phyloP scores from a whole-genome alignment of 306 rosid species.

The Quercus robur region DNA sequence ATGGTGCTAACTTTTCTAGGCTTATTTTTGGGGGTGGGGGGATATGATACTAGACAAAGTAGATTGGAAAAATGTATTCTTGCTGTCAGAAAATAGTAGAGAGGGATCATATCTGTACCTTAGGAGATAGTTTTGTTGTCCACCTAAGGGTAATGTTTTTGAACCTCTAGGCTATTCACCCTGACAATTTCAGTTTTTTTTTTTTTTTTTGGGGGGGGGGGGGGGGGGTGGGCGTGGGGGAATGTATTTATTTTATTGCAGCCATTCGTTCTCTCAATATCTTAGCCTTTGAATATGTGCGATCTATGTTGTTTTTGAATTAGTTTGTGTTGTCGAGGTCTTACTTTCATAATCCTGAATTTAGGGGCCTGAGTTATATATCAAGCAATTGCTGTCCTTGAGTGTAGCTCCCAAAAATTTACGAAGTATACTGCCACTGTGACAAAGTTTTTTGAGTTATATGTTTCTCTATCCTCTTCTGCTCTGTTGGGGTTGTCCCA shows the following conservation, averaged over 20 bases:
- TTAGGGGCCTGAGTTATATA: neutral
- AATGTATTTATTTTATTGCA: too few relatives aligned
- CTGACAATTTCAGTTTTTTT: neutral
- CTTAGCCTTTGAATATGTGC: neutral
- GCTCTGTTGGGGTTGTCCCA: neutral
- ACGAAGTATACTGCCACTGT: neutral
- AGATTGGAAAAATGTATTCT: neutral
- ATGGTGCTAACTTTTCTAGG: too few relatives aligned
- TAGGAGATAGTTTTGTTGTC: neutral
- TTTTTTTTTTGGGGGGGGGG: neutral
- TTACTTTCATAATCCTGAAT: neutral
- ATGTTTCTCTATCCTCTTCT: neutral
- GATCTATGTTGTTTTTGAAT: neutral
- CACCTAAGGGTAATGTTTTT: neutral
- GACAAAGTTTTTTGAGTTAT: too few relatives aligned
- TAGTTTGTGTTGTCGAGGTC: neutral
- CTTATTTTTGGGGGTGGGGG: too few relatives aligned
- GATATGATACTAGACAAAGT: neutral
- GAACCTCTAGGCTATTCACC: neutral
- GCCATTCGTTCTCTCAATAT: too few relatives aligned
- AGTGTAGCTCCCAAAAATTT: neutral
- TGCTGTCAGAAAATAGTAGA: neutral
- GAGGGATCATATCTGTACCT: neutral
- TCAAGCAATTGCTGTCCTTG: neutral
- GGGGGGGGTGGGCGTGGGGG: rapidly evolving